Conservation (phyloP, 768 basidiomycete species). For the Coprinellus micaceus region DNA sequence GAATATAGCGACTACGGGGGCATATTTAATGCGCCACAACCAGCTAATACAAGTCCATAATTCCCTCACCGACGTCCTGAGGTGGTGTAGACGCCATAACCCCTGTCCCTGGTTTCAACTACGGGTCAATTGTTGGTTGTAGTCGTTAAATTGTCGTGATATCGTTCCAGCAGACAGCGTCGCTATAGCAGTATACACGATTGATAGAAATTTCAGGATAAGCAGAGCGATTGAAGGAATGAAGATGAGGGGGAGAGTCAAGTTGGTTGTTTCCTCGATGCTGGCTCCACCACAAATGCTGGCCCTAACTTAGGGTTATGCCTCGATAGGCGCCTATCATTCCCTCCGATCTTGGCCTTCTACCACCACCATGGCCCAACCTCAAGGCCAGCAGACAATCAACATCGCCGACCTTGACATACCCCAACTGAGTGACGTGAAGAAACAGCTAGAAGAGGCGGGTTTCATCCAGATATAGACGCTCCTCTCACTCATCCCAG, state of each 20-base stretch:
- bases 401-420: slow-evolving; percentile 81
- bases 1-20: slow-evolving; percentile 67
- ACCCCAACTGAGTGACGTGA: slow-evolving; percentile 82
- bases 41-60: not conserved
- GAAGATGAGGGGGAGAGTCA: no score
- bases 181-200: no score
- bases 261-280: no score
- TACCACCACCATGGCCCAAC: slow-evolving; percentile 27
- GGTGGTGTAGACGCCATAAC: not conserved
- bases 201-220: no score
- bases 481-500: not conserved
- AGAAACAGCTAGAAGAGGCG: slow-evolving; percentile 90
- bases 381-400: slow-evolving; percentile 51
- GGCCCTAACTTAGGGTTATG: no score
- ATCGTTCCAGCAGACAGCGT: no score
- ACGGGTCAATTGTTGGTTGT: not conserved
- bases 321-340: no score
- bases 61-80: slow-evolving; percentile 10
- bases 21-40: not conserved
- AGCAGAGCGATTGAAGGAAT: no score
- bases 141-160: not conserved
- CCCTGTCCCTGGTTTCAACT: not conserved
- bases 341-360: not conserved
- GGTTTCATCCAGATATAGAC: slow-evolving; percentile 10
- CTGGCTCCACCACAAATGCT: no score